These are phyloP conservation scores for Xylariaceae sp. DNA, from an alignment of 2,329 filamentous ascomycete genomes.

Conservation along the genomic window DNA sequence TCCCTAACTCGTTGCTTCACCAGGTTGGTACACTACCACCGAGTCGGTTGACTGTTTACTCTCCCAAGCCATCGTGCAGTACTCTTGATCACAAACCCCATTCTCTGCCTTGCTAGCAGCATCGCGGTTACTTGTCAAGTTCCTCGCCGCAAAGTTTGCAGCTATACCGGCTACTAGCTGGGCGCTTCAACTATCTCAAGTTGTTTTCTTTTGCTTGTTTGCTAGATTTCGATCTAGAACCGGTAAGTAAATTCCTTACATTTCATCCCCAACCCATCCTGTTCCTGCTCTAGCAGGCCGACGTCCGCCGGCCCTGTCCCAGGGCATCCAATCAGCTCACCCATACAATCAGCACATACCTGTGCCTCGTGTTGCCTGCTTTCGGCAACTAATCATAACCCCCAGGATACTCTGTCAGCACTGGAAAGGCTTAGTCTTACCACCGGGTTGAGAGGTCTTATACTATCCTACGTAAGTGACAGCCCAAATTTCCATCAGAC, in stretches of 20 bases:
- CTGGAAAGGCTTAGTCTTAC: neutral
- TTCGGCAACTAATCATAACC: neutral
- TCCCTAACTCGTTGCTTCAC: neutral
- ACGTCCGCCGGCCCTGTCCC: too few species aligned
- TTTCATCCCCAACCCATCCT: neutral
- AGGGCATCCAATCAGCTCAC: too few species aligned
- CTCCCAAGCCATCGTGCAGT: too few species aligned
- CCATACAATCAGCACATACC: neutral
- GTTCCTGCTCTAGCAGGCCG: too few species aligned
- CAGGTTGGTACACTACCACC: too few species aligned
- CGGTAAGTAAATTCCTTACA: slow-evolving; percentile 3
- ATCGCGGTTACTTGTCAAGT: too few species aligned
- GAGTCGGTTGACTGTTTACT: neutral
- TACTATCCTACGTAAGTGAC: neutral
- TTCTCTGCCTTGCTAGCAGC: too few species aligned
- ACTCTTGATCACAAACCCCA: too few species aligned
- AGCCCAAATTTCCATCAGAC: neutral
- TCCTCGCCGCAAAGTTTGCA: neutral
- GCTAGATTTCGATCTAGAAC: neutral
- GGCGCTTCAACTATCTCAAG: too few species aligned
- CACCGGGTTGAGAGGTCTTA: too few species aligned
- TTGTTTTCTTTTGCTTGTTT: neutral
- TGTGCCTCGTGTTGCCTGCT: neutral
- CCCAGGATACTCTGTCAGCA: neutral
- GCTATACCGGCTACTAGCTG: too few species aligned